Base-by-base conservation (phyloP, 2,329 filamentous ascomycete species). In the Plectosphaerella cucumerina region DNA sequence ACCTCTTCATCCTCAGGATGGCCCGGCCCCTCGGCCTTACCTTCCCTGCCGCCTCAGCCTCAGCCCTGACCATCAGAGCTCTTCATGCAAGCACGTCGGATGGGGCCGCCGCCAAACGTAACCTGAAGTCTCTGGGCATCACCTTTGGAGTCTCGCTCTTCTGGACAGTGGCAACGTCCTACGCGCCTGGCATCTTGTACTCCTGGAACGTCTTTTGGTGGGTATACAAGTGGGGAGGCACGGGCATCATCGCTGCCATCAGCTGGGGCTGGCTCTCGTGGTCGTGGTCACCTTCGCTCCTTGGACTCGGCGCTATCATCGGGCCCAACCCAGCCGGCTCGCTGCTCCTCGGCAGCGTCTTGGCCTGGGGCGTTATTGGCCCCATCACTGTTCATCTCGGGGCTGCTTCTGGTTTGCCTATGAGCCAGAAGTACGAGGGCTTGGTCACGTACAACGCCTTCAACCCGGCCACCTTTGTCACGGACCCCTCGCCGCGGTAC, bases 361-460 rank as follows among this genome's bases (percentile, higher is more conserved):
- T 42, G 20, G 35, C 22, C 15, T 43, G 47, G 47, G 47, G 35
- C 11, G 42, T 48, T 14, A 42, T 48, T 23, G 47, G 47, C 11
- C 47, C 47, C 5, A 31, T 48, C 21, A 18, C 26, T 14, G 34
- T 48, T 8, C 21, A 10, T n/a, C 5, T 17, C 14, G 47, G n/a
- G 4, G 34, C 15, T 18, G 37, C 47, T 26, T 15, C 15, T 8
- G 47, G 47, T 3, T 9, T 35, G 8, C 26, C 44, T 14, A 34
- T 12, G 23, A 11, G 9, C 26, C n/a, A 17, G n/a, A n/a, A 21
- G 15, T 47, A 47, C 23, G 23, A 23, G 3, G 44, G 33, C 6
- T 17, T 47, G n/a, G 15, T 37, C n/a, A 47, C 44, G 6, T 47
- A 47, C 18, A 22, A 35, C 31, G 44, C 44, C 44, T 47, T 47